phyloP scores from a whole-genome alignment of 768 basidiomycete genomes.

The Tephrocybe sp. region DNA sequence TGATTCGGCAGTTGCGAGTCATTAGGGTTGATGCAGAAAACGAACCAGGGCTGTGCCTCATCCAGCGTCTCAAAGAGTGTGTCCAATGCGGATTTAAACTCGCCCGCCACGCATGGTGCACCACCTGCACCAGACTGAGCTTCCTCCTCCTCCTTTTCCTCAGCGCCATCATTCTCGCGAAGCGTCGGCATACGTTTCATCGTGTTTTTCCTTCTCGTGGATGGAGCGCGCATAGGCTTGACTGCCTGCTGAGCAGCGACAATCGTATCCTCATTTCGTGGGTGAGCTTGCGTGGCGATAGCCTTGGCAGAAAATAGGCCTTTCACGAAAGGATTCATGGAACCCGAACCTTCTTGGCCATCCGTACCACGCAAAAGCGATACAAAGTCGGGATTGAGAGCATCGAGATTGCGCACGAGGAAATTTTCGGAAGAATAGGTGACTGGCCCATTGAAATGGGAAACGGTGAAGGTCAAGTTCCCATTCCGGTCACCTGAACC shows the following conservation, averaged over 20 bases:
- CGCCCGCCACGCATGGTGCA: constrained; percentile 78
- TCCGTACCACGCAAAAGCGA: constrained; percentile 76
- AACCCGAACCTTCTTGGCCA: constrained; percentile 68
- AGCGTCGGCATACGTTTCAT: constrained; percentile 60
- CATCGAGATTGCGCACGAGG: constrained; percentile 84
- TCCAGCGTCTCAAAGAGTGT: constrained; percentile 84
- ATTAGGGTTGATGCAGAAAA: constrained; percentile 93
- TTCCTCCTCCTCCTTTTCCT: constrained; percentile 51
- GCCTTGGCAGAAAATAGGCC: constrained; percentile 85
- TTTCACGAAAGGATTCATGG: constrained; percentile 88
- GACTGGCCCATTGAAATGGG: constrained; percentile 88
- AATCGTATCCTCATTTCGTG: constrained; percentile 91
- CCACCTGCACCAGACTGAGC: constrained; percentile 33
- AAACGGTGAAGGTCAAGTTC: constrained; percentile 84
- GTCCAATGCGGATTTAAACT: constrained; percentile 83
- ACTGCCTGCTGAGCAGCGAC: constrained; percentile 92
- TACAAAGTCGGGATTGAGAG: constrained; percentile 91
- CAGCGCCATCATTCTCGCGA: constrained; percentile 41
- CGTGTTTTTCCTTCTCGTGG: constrained; percentile 78
- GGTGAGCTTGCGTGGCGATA: constrained; percentile 91
- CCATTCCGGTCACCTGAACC: constrained; percentile 75
- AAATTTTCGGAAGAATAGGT: constrained; percentile 91
- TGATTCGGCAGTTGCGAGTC: constrained; percentile 95
- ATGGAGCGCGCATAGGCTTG: constrained; percentile 93
- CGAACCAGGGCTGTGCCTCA: constrained; percentile 88